These are phyloP conservation scores for Bremia lactucae DNA, from an alignment of 352 stramenopile species.

Conservation along the genomic window DNA sequence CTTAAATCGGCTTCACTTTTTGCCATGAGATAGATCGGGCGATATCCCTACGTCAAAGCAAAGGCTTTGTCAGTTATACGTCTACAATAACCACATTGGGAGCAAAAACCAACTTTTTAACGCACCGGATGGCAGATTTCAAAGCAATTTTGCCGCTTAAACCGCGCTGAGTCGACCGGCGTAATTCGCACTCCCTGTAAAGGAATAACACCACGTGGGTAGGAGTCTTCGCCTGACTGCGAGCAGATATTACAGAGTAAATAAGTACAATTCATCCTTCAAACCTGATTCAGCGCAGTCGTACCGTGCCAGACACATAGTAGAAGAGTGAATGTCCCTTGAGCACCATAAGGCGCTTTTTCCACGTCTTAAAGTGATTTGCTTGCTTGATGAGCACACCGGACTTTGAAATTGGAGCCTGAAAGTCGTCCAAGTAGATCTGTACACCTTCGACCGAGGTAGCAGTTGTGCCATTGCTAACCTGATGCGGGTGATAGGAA, in stretches of 20 bases:
- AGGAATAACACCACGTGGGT: conserved; percentile 70
- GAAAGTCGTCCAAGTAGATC: conserved; percentile 67
- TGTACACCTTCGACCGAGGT: conserved; percentile 18
- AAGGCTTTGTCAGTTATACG: conserved; percentile 2
- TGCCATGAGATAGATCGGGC: conserved; percentile 78
- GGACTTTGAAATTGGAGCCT: conserved; percentile 72
- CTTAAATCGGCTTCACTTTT: conserved; percentile 76
- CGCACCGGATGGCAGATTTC: conserved; percentile 75
- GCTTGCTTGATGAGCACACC: conserved; percentile 82
- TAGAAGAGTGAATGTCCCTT: conserved; percentile 83
- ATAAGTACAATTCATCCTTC: too few species aligned
- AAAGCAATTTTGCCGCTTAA: conserved; percentile 83
- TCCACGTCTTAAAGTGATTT: conserved; percentile 85
- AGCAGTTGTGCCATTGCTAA: conserved; percentile 3
- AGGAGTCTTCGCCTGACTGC: conserved; percentile 77
- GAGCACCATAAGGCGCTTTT: conserved; percentile 83
- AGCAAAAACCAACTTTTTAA: neutral
- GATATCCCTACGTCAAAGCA: conserved; percentile 36
- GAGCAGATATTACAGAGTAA: conserved; percentile 4
- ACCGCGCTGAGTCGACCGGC: conserved; percentile 59
- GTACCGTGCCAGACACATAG: conserved; percentile 80
- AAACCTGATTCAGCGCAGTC: neutral
- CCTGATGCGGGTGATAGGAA: conserved; percentile 17
- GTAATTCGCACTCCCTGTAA: conserved; percentile 70
- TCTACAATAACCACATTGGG: neutral